A percentile compares a stretch with the other conserved stretches of the same genome.
Evolutionary conservation across 495 filamentous ascomycete genomes (phyloP).

Genomic region (Aspergillus diversus): DNA sequence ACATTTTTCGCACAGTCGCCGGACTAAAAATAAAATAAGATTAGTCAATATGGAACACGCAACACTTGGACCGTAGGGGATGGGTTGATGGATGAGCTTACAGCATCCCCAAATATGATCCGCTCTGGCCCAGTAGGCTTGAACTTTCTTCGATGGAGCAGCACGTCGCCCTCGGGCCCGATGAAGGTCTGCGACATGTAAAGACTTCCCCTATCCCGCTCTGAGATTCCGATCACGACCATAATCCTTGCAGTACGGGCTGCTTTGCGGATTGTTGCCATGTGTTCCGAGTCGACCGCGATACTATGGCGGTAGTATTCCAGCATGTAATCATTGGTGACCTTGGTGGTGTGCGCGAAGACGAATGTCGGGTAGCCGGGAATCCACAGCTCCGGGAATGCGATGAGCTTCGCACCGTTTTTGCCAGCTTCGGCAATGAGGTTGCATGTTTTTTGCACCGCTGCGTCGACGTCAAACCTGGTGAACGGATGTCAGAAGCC

Average conservation of each 20-base stretch:
- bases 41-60: no score
- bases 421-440: slow-evolving; percentile 57
- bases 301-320: slow-evolving; percentile 61
- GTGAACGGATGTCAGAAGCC: no score
- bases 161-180: slow-evolving; percentile 45
- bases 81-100: no score
- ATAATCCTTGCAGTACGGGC: slow-evolving; percentile 48
- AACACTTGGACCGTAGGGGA: no score
- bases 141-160: slow-evolving; percentile 54
- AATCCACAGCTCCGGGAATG: slow-evolving; percentile 61
- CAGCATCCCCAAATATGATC: slow-evolving; percentile 60
- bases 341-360: no score
- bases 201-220: slow-evolving; percentile 48
- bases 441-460: slow-evolving; percentile 52
- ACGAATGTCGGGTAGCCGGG: slow-evolving; percentile 48
- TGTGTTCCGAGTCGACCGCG: slow-evolving; percentile 44
- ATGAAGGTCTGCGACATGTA: slow-evolving; percentile 64
- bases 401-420: slow-evolving; percentile 53
- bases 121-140: slow-evolving; percentile 68
- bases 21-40: background rate
- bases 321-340: slow-evolving; percentile 34
- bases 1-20: slow-evolving; percentile 49
- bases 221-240: slow-evolving; percentile 59
- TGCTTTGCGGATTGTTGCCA: slow-evolving; percentile 44
- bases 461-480: slow-evolving; percentile 53